Evolutionary conservation across 192 early-diverging fungal genomes (phyloP).

Genomic region (Diversispora epigaea): DNA sequence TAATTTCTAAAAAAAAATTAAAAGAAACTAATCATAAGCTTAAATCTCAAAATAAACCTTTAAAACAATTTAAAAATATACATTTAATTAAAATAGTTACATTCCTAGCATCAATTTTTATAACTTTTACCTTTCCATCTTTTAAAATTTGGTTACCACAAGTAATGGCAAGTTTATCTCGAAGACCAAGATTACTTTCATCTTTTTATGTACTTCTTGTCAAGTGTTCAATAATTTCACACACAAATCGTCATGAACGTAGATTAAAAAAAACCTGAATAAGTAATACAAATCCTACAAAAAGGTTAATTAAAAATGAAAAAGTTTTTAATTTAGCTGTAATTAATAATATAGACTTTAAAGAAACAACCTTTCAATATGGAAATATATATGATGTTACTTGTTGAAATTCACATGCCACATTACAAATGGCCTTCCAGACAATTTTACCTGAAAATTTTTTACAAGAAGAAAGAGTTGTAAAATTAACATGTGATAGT

Average conservation of each 20-base stretch:
- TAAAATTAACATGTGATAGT: neutral
- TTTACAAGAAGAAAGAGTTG: neutral
- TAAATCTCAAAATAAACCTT: neutral
- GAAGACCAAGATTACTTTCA: slow-evolving; percentile 13
- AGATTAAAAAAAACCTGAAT: neutral
- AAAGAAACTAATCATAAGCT: neutral
- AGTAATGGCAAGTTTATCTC: neutral
- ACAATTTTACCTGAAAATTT: neutral
- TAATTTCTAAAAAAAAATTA: neutral
- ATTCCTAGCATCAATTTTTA: too few species aligned
- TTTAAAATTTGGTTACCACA: too few species aligned
- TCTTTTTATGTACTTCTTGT: neutral
- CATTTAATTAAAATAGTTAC: neutral
- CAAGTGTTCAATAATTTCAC: neutral
- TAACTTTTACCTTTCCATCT: too few species aligned
- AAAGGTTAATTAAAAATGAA: neutral
- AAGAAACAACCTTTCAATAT: neutral
- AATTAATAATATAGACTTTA: neutral
- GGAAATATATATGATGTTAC: neutral
- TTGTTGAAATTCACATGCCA: neutral
- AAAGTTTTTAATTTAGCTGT: neutral
- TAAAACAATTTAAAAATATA: neutral
- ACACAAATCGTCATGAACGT: neutral
- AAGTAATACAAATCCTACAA: neutral
- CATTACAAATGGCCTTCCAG: neutral